Conservation (phyloP, 495 filamentous ascomycete genomes). For the Penicillium turbatum region DNA sequence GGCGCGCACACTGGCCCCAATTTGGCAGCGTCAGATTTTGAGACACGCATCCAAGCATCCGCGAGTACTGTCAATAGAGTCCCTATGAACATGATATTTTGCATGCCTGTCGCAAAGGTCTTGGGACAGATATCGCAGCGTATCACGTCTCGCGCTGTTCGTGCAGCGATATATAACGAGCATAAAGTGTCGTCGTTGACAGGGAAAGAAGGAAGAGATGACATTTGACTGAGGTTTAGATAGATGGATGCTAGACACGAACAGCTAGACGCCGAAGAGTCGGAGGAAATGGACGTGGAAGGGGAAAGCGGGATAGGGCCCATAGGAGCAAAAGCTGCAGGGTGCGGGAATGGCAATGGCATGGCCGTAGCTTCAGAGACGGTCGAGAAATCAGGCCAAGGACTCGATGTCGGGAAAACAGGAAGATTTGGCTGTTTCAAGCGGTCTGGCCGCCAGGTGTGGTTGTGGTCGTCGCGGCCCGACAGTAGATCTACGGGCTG, state of each 20-base stretch:
- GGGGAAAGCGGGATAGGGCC: slow-evolving; percentile 28
- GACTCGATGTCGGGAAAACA: slow-evolving; percentile 29
- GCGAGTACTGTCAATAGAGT: slow-evolving; percentile 60
- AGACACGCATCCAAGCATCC: slow-evolving; percentile 50
- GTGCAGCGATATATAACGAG: slow-evolving; percentile 54
- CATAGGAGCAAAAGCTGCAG: slow-evolving; percentile 23
- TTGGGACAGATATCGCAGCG: slow-evolving; percentile 55
- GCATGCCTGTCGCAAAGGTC: slow-evolving; percentile 44
- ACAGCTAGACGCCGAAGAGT: slow-evolving; percentile 27
- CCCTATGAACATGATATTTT: slow-evolving; percentile 65
- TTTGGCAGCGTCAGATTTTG: slow-evolving; percentile 30
- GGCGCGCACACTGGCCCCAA: slow-evolving; percentile 37
- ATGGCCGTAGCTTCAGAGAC: slow-evolving; percentile 37
- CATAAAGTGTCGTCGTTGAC: slow-evolving; percentile 47
- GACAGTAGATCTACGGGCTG: slow-evolving; percentile 21
- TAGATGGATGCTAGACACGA: slow-evolving; percentile 46
- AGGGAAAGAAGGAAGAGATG: slow-evolving; percentile 40
- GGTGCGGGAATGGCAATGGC: slow-evolving; percentile 29
- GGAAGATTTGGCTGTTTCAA: slow-evolving; percentile 23
- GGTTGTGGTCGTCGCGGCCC: slow-evolving; percentile 27
- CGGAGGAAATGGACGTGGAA: slow-evolving; percentile 19
- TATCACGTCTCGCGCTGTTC: slow-evolving; percentile 53
- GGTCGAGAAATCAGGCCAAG: slow-evolving; percentile 45
- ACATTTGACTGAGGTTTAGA: slow-evolving; percentile 43
- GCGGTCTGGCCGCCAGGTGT: slow-evolving; percentile 27